A percentile compares a stretch with the other conserved stretches of the same genome.
Conservation (phyloP, 768 basidiomycete genomes). For the Boletus rubescentipes region DNA sequence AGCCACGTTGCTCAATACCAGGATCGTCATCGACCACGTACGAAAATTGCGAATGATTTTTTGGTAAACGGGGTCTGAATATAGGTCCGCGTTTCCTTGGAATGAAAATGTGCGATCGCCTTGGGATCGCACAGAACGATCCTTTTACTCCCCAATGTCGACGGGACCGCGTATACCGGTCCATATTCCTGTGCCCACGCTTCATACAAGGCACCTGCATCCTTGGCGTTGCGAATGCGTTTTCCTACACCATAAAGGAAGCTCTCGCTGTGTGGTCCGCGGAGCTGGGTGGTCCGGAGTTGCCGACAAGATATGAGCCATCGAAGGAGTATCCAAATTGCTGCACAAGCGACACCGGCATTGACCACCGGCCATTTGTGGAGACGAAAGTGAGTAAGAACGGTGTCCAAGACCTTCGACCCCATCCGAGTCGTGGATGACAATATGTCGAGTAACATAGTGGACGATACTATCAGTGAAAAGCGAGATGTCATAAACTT, state of each 20-base stretch:
- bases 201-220: conserved; percentile 17
- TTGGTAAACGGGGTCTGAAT: conserved; percentile 37
- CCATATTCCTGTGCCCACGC: conserved; percentile 24
- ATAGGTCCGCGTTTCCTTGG: conserved; percentile 35
- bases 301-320: neutral
- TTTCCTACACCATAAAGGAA: conserved; percentile 19
- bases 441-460: neutral
- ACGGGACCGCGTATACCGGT: conserved; percentile 14
- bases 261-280: conserved; percentile 18
- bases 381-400: neutral
- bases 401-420: neutral
- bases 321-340: conserved; percentile 12
- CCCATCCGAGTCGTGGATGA: neutral
- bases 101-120: conserved; percentile 16
- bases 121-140: conserved; percentile 42
- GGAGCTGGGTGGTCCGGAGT: conserved; percentile 13
- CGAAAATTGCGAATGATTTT: conserved; percentile 27
- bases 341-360: neutral
- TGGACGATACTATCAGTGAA: too few relatives aligned
- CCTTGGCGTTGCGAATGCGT: neutral
- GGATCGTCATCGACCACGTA: neutral
- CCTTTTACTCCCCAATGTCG: conserved; percentile 7
- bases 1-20: neutral
- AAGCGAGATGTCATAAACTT: neutral
- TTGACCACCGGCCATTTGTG: neutral